These are phyloP conservation scores for Pseudogymnoascus sp. DNA, from an alignment of 2,329 filamentous ascomycete species.

Conservation along the genomic window DNA sequence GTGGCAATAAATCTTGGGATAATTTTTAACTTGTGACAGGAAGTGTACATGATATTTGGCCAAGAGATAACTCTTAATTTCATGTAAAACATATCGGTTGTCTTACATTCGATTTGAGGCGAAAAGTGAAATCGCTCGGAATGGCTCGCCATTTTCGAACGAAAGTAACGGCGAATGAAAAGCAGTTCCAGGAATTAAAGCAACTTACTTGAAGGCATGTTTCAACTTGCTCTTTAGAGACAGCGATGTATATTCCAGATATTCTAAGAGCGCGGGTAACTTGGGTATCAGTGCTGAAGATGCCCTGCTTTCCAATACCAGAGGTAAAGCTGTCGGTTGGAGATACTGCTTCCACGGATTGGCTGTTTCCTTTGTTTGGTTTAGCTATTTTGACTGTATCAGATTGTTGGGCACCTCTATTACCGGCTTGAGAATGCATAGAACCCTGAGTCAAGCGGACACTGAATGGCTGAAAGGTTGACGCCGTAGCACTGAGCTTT, in stretches of 20 bases:
- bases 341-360: neutral
- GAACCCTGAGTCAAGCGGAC: slow-evolving; percentile 10
- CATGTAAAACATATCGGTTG: neutral
- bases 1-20: neutral
- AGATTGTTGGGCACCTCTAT: neutral
- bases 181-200: neutral
- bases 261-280: slow-evolving; percentile 25
- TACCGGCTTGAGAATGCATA: neutral
- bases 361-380: neutral
- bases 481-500: slow-evolving; percentile 58
- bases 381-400: neutral
- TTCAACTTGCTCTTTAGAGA: slow-evolving; percentile 17
- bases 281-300: slow-evolving; percentile 25
- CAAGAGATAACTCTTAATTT: neutral
- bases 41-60: neutral
- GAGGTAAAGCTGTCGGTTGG: neutral
- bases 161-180: neutral
- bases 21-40: neutral
- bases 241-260: slow-evolving; percentile 18
- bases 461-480: slow-evolving; percentile 48
- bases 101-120: neutral
- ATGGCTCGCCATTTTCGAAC: neutral
- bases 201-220: slow-evolving; percentile 19
- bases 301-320: slow-evolving; percentile 12
- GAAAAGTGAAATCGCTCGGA: neutral